A percentile compares a stretch with the other conserved stretches of the same genome.
phyloP scores from a whole-genome alignment of 768 basidiomycete species.

The Leucosporidium creatinivorum region DNA sequence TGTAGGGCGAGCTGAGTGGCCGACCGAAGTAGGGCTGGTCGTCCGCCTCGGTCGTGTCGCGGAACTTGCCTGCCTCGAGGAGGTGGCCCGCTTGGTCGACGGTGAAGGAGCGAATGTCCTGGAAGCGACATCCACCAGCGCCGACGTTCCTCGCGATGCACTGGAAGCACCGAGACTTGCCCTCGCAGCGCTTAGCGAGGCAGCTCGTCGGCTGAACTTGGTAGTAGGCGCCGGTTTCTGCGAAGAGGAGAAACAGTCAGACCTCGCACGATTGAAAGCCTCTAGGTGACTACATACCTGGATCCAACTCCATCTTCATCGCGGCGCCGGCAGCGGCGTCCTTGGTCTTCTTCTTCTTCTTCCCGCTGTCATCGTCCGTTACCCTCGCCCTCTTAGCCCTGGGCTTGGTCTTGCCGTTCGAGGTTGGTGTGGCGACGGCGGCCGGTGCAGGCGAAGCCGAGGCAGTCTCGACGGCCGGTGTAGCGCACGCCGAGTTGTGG shows the following conservation, averaged over 20 bases:
- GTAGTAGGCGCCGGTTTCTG: not conserved
- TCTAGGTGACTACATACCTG: too few relatives aligned
- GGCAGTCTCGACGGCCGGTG: too few relatives aligned
- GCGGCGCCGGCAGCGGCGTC: too few relatives aligned
- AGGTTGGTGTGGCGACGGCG: too few relatives aligned
- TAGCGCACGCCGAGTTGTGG: not conserved
- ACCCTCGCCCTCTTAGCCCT: too few relatives aligned
- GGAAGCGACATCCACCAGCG: constrained; percentile 20
- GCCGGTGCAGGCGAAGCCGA: too few relatives aligned
- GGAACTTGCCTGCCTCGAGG: constrained; percentile 2
- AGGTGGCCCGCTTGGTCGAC: constrained; percentile 8
- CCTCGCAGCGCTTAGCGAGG: constrained; percentile 24
- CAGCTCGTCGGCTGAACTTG: constrained; percentile 11
- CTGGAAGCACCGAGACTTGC: constrained; percentile 23
- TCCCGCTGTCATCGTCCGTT: too few relatives aligned
- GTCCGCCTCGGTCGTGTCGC: not conserved
- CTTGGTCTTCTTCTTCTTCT: too few relatives aligned
- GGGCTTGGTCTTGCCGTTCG: too few relatives aligned
- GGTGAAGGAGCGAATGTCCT: constrained; percentile 22
- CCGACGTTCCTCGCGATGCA: constrained; percentile 22
- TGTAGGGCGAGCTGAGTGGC: constrained; percentile 10
- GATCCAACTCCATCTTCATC: too few relatives aligned
- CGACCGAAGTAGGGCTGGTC: not conserved
- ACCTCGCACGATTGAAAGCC: too few relatives aligned
- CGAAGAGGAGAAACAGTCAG: too few relatives aligned